These are phyloP conservation scores for Xerocomellus chrysenteron DNA, from an alignment of 768 basidiomycete species.

Conservation along the genomic window DNA sequence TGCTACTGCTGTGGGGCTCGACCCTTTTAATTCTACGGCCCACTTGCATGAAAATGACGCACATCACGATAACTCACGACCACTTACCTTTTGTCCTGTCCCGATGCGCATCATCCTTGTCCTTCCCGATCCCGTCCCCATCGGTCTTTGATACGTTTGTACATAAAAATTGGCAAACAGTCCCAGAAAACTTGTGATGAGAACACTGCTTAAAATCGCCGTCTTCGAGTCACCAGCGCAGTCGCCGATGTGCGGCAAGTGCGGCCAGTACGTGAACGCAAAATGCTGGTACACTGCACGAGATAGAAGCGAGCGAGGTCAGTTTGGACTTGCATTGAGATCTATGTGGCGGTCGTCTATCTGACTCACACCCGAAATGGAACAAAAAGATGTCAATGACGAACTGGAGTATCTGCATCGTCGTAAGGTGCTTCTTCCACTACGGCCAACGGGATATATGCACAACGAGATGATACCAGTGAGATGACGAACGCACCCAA, in stretches of 20 bases:
- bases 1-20: not conserved
- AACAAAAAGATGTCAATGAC: slow-evolving; percentile 21
- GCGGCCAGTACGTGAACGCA: slow-evolving; percentile 25
- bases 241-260: slow-evolving; percentile 26
- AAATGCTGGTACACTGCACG: slow-evolving; percentile 26
- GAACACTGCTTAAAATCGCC: slow-evolving; percentile 15
- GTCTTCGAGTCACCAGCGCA: slow-evolving; percentile 22
- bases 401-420: slow-evolving; percentile 29
- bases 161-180: slow-evolving; percentile 29
- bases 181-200: slow-evolving; percentile 22
- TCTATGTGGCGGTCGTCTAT: not conserved
- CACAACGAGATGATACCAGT: not conserved
- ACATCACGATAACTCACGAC: not conserved
- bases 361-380: slow-evolving; percentile 24
- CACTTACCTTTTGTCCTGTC: slow-evolving; percentile 1
- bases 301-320: not conserved
- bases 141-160: slow-evolving; percentile 18
- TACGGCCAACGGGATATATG: slow-evolving; percentile 1
- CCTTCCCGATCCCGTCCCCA: not conserved
- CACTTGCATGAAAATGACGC: not conserved
- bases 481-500: slow-evolving; percentile 19
- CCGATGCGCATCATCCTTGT: not conserved
- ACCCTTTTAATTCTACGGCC: not conserved
- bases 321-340: not conserved
- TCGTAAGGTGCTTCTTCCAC: slow-evolving; percentile 30